Percentiles rank a stretch among this genome's conserved stretches.
Evolutionary conservation across 257 asterid species (phyloP).

Genomic region (Primulina eburnea): DNA sequence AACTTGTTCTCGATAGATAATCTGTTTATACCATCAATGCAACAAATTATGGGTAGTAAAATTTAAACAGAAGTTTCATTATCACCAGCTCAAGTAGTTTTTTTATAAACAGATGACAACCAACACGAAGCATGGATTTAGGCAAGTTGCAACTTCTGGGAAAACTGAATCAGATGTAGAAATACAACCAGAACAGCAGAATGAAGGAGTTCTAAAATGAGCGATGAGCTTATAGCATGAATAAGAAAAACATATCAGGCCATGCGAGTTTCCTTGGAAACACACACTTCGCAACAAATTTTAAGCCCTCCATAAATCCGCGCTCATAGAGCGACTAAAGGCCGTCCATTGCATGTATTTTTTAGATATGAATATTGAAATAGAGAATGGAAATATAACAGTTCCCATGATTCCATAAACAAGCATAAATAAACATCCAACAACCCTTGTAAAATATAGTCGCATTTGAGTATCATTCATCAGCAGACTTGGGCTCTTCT

Average conservation of each 20-base stretch:
- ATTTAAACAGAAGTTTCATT: not conserved
- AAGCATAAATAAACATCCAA: slow-evolving; percentile 17
- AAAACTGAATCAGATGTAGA: not conserved
- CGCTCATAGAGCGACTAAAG: not conserved
- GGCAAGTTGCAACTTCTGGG: not conserved
- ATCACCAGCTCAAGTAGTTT: not conserved
- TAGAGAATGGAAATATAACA: slow-evolving; percentile 9
- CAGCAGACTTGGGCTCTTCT: slow-evolving; percentile 55
- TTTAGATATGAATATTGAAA: not conserved
- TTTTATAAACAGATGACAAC: not conserved
- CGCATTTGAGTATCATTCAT: slow-evolving; percentile 40
- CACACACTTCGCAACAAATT: not conserved
- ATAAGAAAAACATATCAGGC: not conserved
- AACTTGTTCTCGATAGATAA: not conserved
- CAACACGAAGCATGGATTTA: not conserved
- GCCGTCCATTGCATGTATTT: not conserved
- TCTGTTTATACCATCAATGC: not conserved
- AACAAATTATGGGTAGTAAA: too few species aligned
- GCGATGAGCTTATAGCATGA: not conserved
- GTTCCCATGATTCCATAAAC: slow-evolving; percentile 13
- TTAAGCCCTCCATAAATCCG: not conserved
- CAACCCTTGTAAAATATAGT: slow-evolving; percentile 1
- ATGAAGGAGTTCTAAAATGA: not conserved
- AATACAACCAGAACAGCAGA: not conserved
- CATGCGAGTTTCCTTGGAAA: not conserved